A percentile compares a stretch with the other conserved stretches of the same genome.
These are phyloP conservation scores for Mycena kentingensis DNA, from an alignment of 768 basidiomycete genomes.

Conservation along the genomic window DNA sequence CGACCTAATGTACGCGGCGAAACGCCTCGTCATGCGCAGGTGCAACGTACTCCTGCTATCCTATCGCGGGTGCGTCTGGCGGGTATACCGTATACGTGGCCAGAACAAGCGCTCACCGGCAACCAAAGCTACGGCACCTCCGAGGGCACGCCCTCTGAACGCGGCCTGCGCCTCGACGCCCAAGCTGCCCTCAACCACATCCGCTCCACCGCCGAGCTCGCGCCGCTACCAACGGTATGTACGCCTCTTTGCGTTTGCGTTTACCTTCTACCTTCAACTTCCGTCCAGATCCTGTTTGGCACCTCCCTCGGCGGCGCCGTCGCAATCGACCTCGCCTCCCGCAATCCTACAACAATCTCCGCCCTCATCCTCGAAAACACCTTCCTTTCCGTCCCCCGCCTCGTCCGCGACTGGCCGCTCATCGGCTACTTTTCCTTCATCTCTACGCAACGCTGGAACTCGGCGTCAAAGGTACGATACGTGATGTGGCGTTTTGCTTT, in stretches of 20 bases:
- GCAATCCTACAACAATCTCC: conserved; percentile 54
- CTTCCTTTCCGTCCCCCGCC: conserved; percentile 58
- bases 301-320: conserved; percentile 76
- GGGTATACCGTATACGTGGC: conserved; percentile 1
- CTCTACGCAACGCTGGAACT: conserved; percentile 71
- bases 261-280: not conserved
- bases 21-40: not conserved
- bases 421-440: conserved; percentile 57
- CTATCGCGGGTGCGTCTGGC: conserved; percentile 23
- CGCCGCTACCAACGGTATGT: conserved; percentile 3
- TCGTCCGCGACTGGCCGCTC: conserved; percentile 21
- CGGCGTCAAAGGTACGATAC: conserved; percentile 40
- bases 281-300: conserved; percentile 60
- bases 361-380: conserved; percentile 77
- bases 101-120: too few species aligned
- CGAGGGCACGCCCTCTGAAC: conserved; percentile 23
- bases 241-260: too few species aligned
- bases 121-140: conserved; percentile 22
- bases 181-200: conserved; percentile 27
- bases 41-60: conserved; percentile 23
- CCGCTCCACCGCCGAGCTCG: conserved; percentile 8
- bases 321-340: conserved; percentile 66
- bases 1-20: not conserved
- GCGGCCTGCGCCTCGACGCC: conserved; percentile 24
- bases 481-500: too few species aligned